phyloP scores from a whole-genome alignment of 148 eudicot genomes.

The Bassia scoparia region DNA sequence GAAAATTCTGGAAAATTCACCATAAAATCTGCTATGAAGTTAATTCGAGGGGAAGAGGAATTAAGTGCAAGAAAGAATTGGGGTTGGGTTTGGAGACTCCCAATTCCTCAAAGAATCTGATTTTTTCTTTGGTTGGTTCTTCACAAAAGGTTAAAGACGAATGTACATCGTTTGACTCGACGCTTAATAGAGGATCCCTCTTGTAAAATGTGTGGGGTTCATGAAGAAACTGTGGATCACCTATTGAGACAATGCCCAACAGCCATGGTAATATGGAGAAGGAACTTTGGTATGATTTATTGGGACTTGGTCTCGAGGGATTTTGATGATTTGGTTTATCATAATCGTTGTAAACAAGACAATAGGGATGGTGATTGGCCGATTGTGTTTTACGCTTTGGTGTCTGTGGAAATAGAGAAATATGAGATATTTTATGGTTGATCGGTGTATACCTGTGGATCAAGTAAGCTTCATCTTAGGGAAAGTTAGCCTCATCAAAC shows the following conservation, averaged over 20 bases:
- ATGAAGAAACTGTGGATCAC: background rate
- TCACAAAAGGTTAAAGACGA: background rate
- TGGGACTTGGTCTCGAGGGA: no score
- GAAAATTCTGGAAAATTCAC: background rate
- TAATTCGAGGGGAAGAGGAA: background rate
- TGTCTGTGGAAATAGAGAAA: no score
- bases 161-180: background rate
- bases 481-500: no score
- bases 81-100: background rate
- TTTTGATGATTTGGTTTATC: no score
- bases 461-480: no score
- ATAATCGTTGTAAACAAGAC: no score
- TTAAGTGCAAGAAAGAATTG: background rate
- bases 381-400: no score
- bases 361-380: no score
- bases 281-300: no score
- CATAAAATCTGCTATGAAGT: background rate
- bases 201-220: background rate
- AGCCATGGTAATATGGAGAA: background rate
- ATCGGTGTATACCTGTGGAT: no score
- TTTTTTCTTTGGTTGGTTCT: background rate
- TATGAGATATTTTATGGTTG: no score
- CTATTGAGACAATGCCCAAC: background rate
- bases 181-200: background rate
- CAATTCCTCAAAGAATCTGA: background rate